Evolutionary conservation across 345 rosid species (phyloP), one percentile per base, ranked within the genome.

Genomic region (Eutrema japonicum): DNA sequence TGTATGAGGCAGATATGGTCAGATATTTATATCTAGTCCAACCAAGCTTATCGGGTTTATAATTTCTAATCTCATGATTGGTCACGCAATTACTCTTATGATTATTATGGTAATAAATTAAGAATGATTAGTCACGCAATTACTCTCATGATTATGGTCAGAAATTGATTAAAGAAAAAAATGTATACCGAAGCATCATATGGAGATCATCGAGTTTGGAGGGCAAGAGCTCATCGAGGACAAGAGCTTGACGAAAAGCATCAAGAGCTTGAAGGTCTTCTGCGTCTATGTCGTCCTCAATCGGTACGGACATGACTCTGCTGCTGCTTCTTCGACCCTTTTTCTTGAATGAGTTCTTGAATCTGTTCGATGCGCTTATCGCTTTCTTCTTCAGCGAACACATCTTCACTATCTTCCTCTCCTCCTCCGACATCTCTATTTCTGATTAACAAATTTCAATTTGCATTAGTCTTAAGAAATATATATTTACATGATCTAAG

Each of bases 231-330:
- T 92, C 99, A 11, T 95, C 99, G 49, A 87, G 78, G 36, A 92
- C 79, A 71, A 95, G 97, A 26, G 89, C 86, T 68, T 92, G 97
- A 49, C 97, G 99, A 66, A 95, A 92, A 2, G 89, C 87, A 64
- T 88, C 97, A 9, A 92, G 92, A 38, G 96, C 85, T 81, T 85
- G 89, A 54, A 88, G 72, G 36, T 95, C 97, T 70, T 95, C 97
- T 3, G 89, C 92, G 42, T 87, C 77, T 40, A 91, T 71, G 46
- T 83, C 75, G 49, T 82, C 93, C 5, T 91, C 96, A 10, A 94
- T 85, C 3, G 81, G 59, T 52, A 80, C 81, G 6, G 96, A 86
- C 83, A 85, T 79, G 16, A 92, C 90, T 71, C 86, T 80, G 66
- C 93, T 90, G 72, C 82, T 78, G 48, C 81, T 83, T 69, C 86